These are phyloP conservation scores for Solanum pinnatisectum DNA, from an alignment of 257 asterid species.

Conservation along the genomic window DNA sequence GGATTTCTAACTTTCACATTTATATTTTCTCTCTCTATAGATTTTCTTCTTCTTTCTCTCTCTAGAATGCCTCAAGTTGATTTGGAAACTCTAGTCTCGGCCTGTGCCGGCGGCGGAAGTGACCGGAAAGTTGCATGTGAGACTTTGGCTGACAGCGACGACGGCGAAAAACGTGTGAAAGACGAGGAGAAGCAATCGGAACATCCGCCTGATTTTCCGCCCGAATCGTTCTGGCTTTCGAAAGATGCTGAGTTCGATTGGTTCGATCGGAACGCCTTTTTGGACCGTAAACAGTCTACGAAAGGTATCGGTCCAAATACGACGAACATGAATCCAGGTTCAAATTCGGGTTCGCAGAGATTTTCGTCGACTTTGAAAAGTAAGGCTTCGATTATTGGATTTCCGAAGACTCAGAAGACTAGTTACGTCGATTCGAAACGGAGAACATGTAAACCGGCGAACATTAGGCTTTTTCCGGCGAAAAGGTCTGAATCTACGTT, in stretches of 20 bases:
- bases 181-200: conserved; percentile 6
- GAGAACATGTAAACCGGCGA: conserved; percentile 35
- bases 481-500: conserved; percentile 36
- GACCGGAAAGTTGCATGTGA: conserved; percentile 54
- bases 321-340: conserved; percentile 20
- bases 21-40: not conserved
- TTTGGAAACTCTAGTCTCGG: conserved; percentile 36
- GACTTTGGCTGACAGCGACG: conserved; percentile 18
- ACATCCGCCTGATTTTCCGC: conserved; percentile 47
- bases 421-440: conserved; percentile 33
- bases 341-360: conserved; percentile 48
- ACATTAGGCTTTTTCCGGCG: conserved; percentile 58
- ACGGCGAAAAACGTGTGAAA: not conserved
- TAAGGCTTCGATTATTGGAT: conserved; percentile 51
- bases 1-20: conserved; percentile 3
- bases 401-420: conserved; percentile 66
- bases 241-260: conserved; percentile 84
- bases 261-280: conserved; percentile 70
- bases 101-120: conserved; percentile 35
- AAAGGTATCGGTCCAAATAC: conserved; percentile 35
- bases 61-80: conserved; percentile 56
- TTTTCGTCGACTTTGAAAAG: conserved; percentile 26
- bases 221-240: conserved; percentile 85
- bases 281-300: conserved; percentile 67
- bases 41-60: not conserved